phyloP scores from a whole-genome alignment of 2,329 filamentous ascomycete genomes.

The Beauveria brongniartii region DNA sequence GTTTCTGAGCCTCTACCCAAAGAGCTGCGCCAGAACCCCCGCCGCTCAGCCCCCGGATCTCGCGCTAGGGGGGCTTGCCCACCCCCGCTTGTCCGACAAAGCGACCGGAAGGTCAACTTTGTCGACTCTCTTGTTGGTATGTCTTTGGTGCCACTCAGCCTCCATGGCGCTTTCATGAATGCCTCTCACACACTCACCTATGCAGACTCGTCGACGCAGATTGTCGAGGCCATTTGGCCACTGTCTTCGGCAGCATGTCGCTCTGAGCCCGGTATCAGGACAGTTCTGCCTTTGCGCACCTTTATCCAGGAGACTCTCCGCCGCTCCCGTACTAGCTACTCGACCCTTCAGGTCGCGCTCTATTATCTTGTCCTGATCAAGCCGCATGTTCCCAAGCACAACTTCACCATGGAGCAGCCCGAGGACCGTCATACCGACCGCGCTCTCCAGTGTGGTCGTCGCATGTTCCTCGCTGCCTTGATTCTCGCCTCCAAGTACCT shows the following conservation, averaged over 20 bases:
- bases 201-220: conserved; percentile 90
- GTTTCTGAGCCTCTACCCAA: conserved; percentile 40
- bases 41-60: conserved; percentile 46
- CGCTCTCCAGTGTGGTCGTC: conserved; percentile 86
- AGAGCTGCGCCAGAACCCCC: conserved; percentile 58
- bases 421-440: conserved; percentile 64
- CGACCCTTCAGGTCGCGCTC: conserved; percentile 89
- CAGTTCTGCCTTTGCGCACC: conserved; percentile 80
- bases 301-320: conserved; percentile 97
- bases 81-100: conserved; percentile 74
- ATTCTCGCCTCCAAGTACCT: conserved; percentile 97
- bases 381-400: conserved; percentile 71
- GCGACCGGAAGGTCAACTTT: conserved; percentile 88
- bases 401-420: conserved; percentile 81
- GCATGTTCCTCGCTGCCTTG: conserved; percentile 92
- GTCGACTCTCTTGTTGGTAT: conserved; percentile 97
- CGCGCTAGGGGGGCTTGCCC: conserved; percentile 53
- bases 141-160: conserved; percentile 33
- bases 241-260: conserved; percentile 73
- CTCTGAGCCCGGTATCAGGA: conserved; percentile 62
- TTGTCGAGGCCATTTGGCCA: conserved; percentile 96
- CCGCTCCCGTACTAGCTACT: conserved; percentile 93
- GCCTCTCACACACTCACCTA: conserved; percentile 23
- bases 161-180: conserved; percentile 9
- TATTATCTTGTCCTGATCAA: conserved; percentile 96